These are phyloP conservation scores for Auricularia sp. DNA, from an alignment of 768 basidiomycete species.

Conservation along the genomic window DNA sequence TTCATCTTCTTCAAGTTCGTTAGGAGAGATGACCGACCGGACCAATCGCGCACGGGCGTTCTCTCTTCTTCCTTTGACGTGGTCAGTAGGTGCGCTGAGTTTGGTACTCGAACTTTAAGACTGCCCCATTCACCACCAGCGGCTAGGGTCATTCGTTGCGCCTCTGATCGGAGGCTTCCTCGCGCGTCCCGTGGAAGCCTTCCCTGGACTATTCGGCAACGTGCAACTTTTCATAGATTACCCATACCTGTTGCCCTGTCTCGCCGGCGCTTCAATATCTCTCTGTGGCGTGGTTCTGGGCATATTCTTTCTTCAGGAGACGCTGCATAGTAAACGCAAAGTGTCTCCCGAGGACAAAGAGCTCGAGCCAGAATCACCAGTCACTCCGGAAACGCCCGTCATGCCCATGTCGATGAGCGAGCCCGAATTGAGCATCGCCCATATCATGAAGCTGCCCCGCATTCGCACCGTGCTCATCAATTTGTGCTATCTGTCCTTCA, in stretches of 20 bases:
- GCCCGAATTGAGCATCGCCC: not conserved
- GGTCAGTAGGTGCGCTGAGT: not conserved
- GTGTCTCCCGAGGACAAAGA: not conserved
- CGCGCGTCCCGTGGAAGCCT: slow-evolving; percentile 24
- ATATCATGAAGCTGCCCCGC: not conserved
- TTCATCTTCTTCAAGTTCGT: not conserved
- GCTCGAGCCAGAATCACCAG: not conserved
- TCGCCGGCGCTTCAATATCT: not conserved
- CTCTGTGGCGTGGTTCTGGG: not conserved
- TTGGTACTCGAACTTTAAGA: no score
- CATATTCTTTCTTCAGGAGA: not conserved
- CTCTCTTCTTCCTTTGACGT: not conserved
- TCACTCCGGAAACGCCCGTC: not conserved
- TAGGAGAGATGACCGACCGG: not conserved
- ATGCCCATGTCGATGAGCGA: not conserved
- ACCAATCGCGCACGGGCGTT: not conserved
- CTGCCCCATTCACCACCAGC: not conserved
- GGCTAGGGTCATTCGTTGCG: not conserved
- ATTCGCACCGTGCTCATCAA: not conserved
- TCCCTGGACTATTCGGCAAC: slow-evolving; percentile 26
- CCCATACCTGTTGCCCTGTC: slow-evolving; percentile 36
- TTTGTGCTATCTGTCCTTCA: not conserved
- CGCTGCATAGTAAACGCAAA: not conserved
- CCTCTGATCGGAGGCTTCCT: not conserved
- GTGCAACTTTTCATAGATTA: slow-evolving; percentile 27